Evolutionary conservation across 2,329 filamentous ascomycete species (phyloP), one percentile per base, ranked within the genome.

Genomic region (Curvularia spicifera): DNA sequence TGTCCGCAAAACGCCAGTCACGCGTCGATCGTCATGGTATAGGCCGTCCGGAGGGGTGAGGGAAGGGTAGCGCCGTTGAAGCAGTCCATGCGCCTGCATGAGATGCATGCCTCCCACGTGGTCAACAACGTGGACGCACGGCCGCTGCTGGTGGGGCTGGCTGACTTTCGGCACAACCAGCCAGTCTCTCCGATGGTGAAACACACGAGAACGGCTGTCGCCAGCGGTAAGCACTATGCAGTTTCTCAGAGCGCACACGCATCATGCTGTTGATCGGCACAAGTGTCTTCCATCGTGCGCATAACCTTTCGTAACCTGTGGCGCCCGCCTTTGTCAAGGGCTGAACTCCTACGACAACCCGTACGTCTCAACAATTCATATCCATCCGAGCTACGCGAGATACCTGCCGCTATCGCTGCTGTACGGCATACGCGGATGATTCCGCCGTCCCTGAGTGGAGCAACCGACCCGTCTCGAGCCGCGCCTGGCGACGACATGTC

Each of bases 71-170:
- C 26, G 35, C 42, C 48, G 37, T 49, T 45, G 53, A 46, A 37
- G 50, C 55, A 45, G 53, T 56, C 55, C 39, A 28, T 49, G 55
- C 55, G 55, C 55, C 44, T 53, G 55, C 55, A 57, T 53, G 50
- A 8, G 43, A 53, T 48, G 55, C 50, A 57, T 53, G 50, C 42
- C 33, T 37, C 46, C 50, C 55, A 57, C 55, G 55, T 57, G 55
- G 55, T 39, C 44, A 28, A 40, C 31, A 56, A 57, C 50, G 50
- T 57, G 55, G 50, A 35, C 44, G 55, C 55, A 57, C 55, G 55
- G 50, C 18, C 55, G 43, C 29, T 18, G 39, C 20, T n/a, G 37
- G 52, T 54, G 52, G 52, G 39, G 44, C 44, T 12, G 33, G 47
- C 31, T 56, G 53, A 15, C 50, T 49, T n/a, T 35, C 44, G 40